Evolutionary conservation across 2,329 filamentous ascomycete genomes (phyloP).

Genomic region (Fusarium annulatum): DNA sequence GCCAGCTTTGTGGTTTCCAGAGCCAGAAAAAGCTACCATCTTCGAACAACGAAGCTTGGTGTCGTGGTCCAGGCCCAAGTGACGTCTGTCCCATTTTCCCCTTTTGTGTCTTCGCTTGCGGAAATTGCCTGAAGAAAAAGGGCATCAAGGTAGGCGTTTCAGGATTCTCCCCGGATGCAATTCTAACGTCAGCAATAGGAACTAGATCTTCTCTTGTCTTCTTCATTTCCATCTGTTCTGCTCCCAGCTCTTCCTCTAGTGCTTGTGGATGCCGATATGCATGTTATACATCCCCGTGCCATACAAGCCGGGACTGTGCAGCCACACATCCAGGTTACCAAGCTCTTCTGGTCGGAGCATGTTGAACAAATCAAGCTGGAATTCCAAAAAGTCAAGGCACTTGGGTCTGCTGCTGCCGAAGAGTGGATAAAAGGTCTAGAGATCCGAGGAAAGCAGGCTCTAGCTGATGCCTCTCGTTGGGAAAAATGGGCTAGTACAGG

Average conservation of each 20-base stretch:
- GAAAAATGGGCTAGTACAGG: conserved; percentile 75
- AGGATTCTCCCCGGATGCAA: conserved; percentile 10
- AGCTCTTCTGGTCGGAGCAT: conserved; percentile 73
- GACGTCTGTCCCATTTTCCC: conserved; percentile 76
- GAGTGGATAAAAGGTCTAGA: conserved; percentile 85
- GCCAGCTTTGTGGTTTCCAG: conserved; percentile 73
- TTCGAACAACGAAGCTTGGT: conserved; percentile 58
- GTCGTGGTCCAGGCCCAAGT: conserved; percentile 69
- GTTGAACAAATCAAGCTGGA: conserved; percentile 71
- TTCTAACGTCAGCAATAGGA: conserved; percentile 64
- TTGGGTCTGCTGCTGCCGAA: conserved; percentile 75
- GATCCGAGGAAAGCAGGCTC: conserved; percentile 67
- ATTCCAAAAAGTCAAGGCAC: conserved; percentile 70
- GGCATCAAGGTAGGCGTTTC: conserved; percentile 71
- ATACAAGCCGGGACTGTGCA: conserved; percentile 64
- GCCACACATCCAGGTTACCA: conserved; percentile 65
- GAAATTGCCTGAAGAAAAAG: conserved; percentile 68
- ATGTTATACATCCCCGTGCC: conserved; percentile 67
- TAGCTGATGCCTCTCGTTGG: conserved; percentile 74
- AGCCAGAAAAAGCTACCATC: conserved; percentile 29
- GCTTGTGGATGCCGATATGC: conserved; percentile 69
- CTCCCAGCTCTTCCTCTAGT: conserved; percentile 76
- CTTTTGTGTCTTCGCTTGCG: conserved; percentile 75
- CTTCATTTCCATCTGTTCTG: conserved; percentile 68
- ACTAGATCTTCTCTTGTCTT: conserved; percentile 73